These are phyloP conservation scores for Salix koriyanagi DNA, from an alignment of 345 rosid genomes.

Conservation along the genomic window DNA sequence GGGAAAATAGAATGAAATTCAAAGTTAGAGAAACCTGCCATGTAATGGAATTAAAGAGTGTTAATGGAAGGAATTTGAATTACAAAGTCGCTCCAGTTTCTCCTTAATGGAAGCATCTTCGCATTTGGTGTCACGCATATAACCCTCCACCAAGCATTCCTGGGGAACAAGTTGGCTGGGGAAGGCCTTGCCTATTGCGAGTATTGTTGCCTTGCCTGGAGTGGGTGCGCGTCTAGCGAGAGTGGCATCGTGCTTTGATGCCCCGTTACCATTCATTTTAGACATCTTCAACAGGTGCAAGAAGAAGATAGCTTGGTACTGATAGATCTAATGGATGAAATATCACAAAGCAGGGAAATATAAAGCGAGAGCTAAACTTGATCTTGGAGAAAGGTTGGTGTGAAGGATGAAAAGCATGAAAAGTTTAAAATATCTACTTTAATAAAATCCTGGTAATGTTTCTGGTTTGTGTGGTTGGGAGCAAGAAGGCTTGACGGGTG, in stretches of 20 bases:
- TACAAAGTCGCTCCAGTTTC: conserved; percentile 84
- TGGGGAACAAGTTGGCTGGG: conserved; percentile 76
- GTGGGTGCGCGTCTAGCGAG: conserved; percentile 43
- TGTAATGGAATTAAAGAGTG: neutral
- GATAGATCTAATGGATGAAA: neutral
- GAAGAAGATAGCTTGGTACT: conserved; percentile 12
- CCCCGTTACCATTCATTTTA: conserved; percentile 22
- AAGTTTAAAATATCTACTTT: conserved; percentile 29
- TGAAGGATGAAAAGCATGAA: conserved; percentile 41
- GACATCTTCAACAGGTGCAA: conserved; percentile 39
- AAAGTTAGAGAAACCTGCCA: neutral
- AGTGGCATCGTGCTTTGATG: conserved; percentile 17
- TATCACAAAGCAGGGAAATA: conserved; percentile 21
- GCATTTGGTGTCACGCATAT: conserved; percentile 76
- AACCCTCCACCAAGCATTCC: conserved; percentile 85
- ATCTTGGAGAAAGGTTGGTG: conserved; percentile 64
- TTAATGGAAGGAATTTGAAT: conserved; percentile 17
- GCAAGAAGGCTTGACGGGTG: conserved; percentile 22
- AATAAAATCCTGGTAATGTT: conserved; percentile 32
- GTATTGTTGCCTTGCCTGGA: conserved; percentile 77
- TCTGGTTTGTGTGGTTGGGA: conserved; percentile 37
- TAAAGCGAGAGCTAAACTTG: conserved; percentile 34
- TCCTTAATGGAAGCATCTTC: conserved; percentile 65
- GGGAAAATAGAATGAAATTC: conserved; percentile 17
- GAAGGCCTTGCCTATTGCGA: conserved; percentile 91